A percentile compares a stretch with the other conserved stretches of the same genome.
phyloP scores from a whole-genome alignment of 495 filamentous ascomycete species.

The Cenococcum geophilum region DNA sequence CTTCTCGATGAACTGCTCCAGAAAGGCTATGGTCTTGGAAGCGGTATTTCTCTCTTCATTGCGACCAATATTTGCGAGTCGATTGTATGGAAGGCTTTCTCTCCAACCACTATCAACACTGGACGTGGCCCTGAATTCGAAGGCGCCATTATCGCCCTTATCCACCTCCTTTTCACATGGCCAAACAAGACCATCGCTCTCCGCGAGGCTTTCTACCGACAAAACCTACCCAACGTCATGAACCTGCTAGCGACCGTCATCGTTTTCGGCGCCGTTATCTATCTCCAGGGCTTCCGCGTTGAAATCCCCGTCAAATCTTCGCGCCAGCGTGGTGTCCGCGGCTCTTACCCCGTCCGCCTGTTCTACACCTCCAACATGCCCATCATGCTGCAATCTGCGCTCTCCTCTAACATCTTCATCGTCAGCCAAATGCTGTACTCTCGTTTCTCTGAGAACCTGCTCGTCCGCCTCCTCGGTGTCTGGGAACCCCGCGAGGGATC shows the following conservation, averaged over 20 bases:
- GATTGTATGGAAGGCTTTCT: constrained; percentile 99
- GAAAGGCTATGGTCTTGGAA: constrained; percentile 98
- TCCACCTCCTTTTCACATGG: constrained; percentile 98
- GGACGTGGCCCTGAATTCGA: constrained; percentile 99
- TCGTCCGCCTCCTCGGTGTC: constrained; percentile 91
- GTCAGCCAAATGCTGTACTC: constrained; percentile 99
- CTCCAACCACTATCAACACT: constrained; percentile 98
- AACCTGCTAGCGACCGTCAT: constrained; percentile 89
- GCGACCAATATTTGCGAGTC: constrained; percentile 99
- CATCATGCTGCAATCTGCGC: constrained; percentile 98
- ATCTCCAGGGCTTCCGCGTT: constrained; percentile 99
- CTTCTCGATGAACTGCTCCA: constrained; percentile 98
- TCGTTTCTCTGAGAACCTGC: constrained; percentile 95
- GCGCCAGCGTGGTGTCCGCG: constrained; percentile 96
- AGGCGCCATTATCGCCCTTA: constrained; percentile 95
- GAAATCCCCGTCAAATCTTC: constrained; percentile 99
- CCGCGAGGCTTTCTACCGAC: constrained; percentile 96
- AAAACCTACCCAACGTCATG: constrained; percentile 99
- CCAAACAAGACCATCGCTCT: constrained; percentile 94
- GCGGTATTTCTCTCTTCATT: constrained; percentile 98
- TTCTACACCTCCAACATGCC: constrained; percentile 95
- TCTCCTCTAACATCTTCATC: constrained; percentile 98
- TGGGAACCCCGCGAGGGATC: constrained; percentile 98
- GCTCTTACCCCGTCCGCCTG: constrained; percentile 67
- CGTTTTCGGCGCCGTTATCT: constrained; percentile 97